phyloP scores from a whole-genome alignment of 257 asterid genomes.

The Lycium barbarum region DNA sequence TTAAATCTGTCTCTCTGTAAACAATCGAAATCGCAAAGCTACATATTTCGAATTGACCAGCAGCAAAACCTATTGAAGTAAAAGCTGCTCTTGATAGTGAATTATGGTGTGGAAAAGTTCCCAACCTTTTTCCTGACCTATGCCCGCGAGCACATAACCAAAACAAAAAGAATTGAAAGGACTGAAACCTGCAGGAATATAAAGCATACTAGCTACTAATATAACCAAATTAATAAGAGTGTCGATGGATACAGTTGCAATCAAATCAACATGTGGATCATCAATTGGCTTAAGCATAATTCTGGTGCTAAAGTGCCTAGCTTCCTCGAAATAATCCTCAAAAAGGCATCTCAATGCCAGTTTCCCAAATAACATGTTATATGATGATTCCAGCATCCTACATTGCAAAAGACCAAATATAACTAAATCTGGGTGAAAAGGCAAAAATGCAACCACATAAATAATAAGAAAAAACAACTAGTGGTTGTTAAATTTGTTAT shows the following conservation, averaged over 20 bases:
- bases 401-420: constrained; percentile 35
- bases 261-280: constrained; percentile 94
- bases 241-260: constrained; percentile 77
- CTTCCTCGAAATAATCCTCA: constrained; percentile 82
- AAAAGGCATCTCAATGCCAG: constrained; percentile 77
- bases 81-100: background rate
- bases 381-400: constrained; percentile 94
- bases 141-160: background rate
- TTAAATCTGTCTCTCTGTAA: background rate
- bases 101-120: background rate
- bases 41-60: background rate
- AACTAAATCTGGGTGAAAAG: constrained; percentile 2
- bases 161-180: background rate
- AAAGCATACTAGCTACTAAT: background rate
- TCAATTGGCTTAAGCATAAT: constrained; percentile 91
- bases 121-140: background rate
- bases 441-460: background rate
- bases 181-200: background rate
- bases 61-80: background rate
- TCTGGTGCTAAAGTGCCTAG: constrained; percentile 67
- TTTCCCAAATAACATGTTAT: constrained; percentile 79
- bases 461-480: background rate
- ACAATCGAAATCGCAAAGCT: background rate
- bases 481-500: background rate
- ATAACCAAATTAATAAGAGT: background rate